Conservation (phyloP, 169 alveolate species). For the Plasmodium inui region DNA sequence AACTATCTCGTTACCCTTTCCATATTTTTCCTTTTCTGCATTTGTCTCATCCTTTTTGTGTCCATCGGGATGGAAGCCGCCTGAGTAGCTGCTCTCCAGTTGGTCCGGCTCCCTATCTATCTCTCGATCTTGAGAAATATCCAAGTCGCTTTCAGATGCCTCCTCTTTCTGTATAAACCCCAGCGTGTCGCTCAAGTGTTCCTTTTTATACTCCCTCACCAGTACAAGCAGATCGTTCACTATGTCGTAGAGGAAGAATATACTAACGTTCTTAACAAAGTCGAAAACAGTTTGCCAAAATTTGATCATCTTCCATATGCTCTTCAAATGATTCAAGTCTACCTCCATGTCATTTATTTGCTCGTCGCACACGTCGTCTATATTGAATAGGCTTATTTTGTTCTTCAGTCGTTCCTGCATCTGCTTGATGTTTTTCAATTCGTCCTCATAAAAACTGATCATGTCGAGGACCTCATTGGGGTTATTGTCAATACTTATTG, state of each 20-base stretch:
- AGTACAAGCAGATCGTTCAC: slow-evolving; percentile 22
- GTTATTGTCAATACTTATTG: slow-evolving; percentile 46
- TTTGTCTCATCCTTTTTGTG: not conserved
- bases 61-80: not conserved
- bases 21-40: not conserved
- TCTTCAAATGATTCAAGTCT: slow-evolving; percentile 37
- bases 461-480: slow-evolving; percentile 43
- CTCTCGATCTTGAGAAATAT: not conserved
- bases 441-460: slow-evolving; percentile 64
- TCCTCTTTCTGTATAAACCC: slow-evolving; percentile 20
- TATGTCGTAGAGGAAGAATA: slow-evolving; percentile 64
- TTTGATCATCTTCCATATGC: slow-evolving; percentile 68
- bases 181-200: slow-evolving; percentile 3
- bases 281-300: slow-evolving; percentile 51
- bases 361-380: slow-evolving; percentile 75
- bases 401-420: slow-evolving; percentile 36
- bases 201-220: slow-evolving; percentile 49
- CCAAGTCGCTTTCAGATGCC: not conserved
- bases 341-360: slow-evolving; percentile 69
- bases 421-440: slow-evolving; percentile 37
- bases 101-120: not conserved
- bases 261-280: slow-evolving; percentile 72
- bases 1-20: not conserved
- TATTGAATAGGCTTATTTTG: slow-evolving; percentile 61
- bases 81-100: not conserved